phyloP scores from a whole-genome alignment of 2,329 filamentous ascomycete species.

The Ceratocystis huliohia region DNA sequence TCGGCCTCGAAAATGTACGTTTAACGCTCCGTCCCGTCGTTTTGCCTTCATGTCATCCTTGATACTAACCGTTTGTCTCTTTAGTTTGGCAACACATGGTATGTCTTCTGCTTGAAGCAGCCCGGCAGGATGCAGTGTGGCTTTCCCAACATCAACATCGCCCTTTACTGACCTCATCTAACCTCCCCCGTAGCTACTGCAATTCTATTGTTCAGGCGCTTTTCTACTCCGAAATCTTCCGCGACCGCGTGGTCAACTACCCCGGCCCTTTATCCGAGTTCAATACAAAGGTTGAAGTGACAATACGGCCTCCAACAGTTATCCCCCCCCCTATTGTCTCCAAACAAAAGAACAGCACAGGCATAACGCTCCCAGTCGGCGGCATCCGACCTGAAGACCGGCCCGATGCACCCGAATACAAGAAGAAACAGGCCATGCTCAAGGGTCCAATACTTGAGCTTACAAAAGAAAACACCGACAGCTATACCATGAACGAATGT shows the following conservation, averaged over 20 bases:
- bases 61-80: slow-evolving; percentile 28
- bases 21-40: neutral
- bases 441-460: slow-evolving; percentile 79
- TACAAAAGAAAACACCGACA: slow-evolving; percentile 61
- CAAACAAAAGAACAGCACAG: slow-evolving; percentile 14
- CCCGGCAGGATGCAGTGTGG: neutral
- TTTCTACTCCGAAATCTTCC: slow-evolving; percentile 89
- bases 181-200: slow-evolving; percentile 56
- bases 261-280: slow-evolving; percentile 60
- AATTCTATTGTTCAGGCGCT: slow-evolving; percentile 97
- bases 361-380: slow-evolving; percentile 25
- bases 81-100: slow-evolving; percentile 97
- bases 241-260: slow-evolving; percentile 87
- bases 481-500: slow-evolving; percentile 88
- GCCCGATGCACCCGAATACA: slow-evolving; percentile 88
- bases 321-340: slow-evolving; percentile 36
- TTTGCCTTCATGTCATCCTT: slow-evolving; percentile 19
- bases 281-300: slow-evolving; percentile 50
- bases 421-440: slow-evolving; percentile 89
- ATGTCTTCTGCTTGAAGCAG: slow-evolving; percentile 28
- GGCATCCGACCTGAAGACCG: slow-evolving; percentile 71
- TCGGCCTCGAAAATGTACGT: slow-evolving; percentile 92
- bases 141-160: neutral
- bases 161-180: neutral
- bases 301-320: slow-evolving; percentile 42